These are phyloP conservation scores for Kwoniella mangroviensis DNA, from an alignment of 768 basidiomycete species.

Conservation along the genomic window DNA sequence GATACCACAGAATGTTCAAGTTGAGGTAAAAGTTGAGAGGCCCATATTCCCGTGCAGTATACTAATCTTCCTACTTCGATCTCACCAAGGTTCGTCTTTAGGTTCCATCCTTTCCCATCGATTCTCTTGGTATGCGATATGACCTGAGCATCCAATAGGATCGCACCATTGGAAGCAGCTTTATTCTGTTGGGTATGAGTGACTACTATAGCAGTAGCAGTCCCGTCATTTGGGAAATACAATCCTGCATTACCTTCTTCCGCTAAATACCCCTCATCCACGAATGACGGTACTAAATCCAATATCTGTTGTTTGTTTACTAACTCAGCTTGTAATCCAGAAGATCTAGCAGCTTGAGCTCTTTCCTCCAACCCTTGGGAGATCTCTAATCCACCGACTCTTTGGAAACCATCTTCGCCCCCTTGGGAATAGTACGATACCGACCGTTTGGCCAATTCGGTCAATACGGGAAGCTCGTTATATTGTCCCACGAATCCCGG, in stretches of 20 bases:
- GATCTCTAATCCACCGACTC: slow-evolving; percentile 25
- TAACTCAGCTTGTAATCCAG: slow-evolving; percentile 4
- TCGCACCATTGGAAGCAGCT: slow-evolving; percentile 13
- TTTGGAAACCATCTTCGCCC: slow-evolving; percentile 16
- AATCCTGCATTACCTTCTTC: slow-evolving; percentile 10
- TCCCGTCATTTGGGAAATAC: slow-evolving; percentile 24
- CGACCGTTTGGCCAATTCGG: slow-evolving; percentile 25
- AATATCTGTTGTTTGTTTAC: slow-evolving; percentile 10
- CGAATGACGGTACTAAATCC: slow-evolving; percentile 18
- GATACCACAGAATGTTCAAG: slow-evolving; percentile 16
- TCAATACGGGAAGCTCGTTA: slow-evolving; percentile 21
- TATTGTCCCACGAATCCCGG: slow-evolving; percentile 31
- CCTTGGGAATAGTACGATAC: slow-evolving; percentile 8
- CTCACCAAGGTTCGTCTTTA: slow-evolving; percentile 3
- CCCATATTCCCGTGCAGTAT: slow-evolving; percentile 26
- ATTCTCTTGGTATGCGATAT: background rate
- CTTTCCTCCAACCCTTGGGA: slow-evolving; percentile 3
- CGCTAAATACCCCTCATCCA: slow-evolving; percentile 1
- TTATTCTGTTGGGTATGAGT: slow-evolving; percentile 10
- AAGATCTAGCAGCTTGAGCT: slow-evolving; percentile 4
- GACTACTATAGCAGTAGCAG: slow-evolving; percentile 17
- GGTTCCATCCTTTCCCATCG: background rate
- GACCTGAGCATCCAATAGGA: slow-evolving; percentile 14
- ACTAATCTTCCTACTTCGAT: slow-evolving; percentile 14
- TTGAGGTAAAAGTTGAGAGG: slow-evolving; percentile 20